A percentile compares a stretch with the other conserved stretches of the same genome.
These are phyloP conservation scores for Trametes sanguinea DNA, from an alignment of 768 basidiomycete species.

Conservation along the genomic window DNA sequence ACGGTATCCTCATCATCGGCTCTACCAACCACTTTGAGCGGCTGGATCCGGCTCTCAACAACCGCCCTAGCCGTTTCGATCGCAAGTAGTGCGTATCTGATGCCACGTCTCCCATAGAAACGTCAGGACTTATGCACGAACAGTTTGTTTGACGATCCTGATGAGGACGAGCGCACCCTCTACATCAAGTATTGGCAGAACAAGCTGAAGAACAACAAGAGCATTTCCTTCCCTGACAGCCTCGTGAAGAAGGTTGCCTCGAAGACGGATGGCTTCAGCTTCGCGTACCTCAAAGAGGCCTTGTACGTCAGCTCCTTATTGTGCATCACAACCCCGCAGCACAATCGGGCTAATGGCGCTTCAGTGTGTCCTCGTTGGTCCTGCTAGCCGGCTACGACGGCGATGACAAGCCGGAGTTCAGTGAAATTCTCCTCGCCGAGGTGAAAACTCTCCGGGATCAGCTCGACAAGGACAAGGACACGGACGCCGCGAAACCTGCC, in stretches of 20 bases:
- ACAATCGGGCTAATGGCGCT: not conserved
- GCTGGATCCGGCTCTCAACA: conserved; percentile 75
- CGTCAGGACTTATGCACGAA: not conserved
- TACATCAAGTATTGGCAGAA: conserved; percentile 82
- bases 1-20: conserved; percentile 76
- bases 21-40: conserved; percentile 85
- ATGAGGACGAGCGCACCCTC: conserved; percentile 57
- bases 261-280: conserved; percentile 69
- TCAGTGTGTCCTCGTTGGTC: conserved; percentile 74
- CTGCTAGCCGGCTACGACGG: conserved; percentile 54
- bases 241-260: conserved; percentile 62
- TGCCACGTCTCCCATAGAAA: too few species aligned
- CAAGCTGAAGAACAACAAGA: conserved; percentile 65
- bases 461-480: conserved; percentile 50
- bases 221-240: conserved; percentile 66
- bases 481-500: not conserved
- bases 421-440: conserved; percentile 51
- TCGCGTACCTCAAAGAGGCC: conserved; percentile 87
- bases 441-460: conserved; percentile 66
- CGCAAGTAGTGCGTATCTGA: conserved; percentile 69
- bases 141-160: conserved; percentile 75
- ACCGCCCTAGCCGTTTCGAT: conserved; percentile 82
- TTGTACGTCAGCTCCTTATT: conserved; percentile 57
- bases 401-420: conserved; percentile 53
- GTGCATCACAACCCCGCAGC: not conserved